A percentile compares a stretch with the other conserved stretches of the same genome.
These are phyloP conservation scores for Gypsophila paniculata DNA, from an alignment of 179 eudicot genomes.

Conservation along the genomic window DNA sequence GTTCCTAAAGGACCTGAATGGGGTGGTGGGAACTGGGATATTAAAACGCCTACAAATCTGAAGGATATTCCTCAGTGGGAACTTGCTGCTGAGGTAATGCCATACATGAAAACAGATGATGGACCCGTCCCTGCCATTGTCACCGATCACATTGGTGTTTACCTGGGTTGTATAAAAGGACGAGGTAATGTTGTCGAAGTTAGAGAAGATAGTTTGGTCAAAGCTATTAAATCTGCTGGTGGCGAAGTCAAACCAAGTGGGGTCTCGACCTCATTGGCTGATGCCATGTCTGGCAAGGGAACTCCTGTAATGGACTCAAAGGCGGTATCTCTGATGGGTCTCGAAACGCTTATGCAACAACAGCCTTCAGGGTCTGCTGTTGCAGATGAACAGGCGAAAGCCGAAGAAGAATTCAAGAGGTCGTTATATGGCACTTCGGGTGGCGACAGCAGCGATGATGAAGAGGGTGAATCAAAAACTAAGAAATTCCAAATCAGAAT, in stretches of 20 bases:
- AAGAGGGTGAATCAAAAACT: slow-evolving; percentile 70
- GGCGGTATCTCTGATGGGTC: slow-evolving; percentile 59
- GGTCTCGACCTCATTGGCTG: slow-evolving; percentile 37
- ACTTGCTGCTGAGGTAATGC: slow-evolving; percentile 93
- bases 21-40: slow-evolving; percentile 99
- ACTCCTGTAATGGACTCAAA: slow-evolving; percentile 43
- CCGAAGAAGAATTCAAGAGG: slow-evolving; percentile 95
- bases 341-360: slow-evolving; percentile 62
- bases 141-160: slow-evolving; percentile 91
- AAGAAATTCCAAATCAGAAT: slow-evolving; percentile 79
- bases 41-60: slow-evolving; percentile 76
- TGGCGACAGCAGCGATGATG: slow-evolving; percentile 94
- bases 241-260: slow-evolving; percentile 45
- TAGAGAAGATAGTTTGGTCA: slow-evolving; percentile 88
- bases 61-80: slow-evolving; percentile 96
- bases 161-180: slow-evolving; percentile 80
- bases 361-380: slow-evolving; percentile 42
- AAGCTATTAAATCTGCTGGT: slow-evolving; percentile 58
- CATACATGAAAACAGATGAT: slow-evolving; percentile 94
- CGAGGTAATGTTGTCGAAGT: slow-evolving; percentile 93
- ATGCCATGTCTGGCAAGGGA: slow-evolving; percentile 44
- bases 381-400: slow-evolving; percentile 81
- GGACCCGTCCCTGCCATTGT: slow-evolving; percentile 94
- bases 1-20: slow-evolving; percentile 98
- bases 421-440: slow-evolving; percentile 65